These are phyloP conservation scores for Primulina huaijiensis DNA, from an alignment of 257 asterid species.

Conservation along the genomic window DNA sequence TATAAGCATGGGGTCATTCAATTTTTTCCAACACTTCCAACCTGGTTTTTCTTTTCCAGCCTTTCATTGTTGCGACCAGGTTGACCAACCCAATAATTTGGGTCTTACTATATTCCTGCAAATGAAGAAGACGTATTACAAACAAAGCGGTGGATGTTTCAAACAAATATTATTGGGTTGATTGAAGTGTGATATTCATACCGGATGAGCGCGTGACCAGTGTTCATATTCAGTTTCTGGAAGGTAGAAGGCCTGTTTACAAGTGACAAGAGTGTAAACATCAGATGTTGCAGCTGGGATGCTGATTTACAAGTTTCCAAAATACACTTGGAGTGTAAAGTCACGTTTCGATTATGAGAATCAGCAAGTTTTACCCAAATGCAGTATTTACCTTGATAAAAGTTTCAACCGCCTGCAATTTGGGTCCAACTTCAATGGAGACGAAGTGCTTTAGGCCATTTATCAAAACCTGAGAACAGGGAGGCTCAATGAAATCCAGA, in stretches of 20 bases:
- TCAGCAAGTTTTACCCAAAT: not conserved
- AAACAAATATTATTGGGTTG: not conserved
- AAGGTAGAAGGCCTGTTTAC: constrained; percentile 86
- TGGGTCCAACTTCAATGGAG: constrained; percentile 75
- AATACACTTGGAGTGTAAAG: not conserved
- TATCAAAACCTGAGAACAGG: constrained; percentile 68
- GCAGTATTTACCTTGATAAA: constrained; percentile 68
- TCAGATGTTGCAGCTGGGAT: not conserved
- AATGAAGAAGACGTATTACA: constrained; percentile 17
- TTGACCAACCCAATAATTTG: constrained; percentile 79
- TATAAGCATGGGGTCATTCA: constrained; percentile 34
- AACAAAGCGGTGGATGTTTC: not conserved
- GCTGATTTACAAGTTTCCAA: not conserved
- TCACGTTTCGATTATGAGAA: not conserved
- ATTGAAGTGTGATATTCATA: constrained; percentile 28
- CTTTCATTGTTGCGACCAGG: constrained; percentile 90
- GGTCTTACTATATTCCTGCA: constrained; percentile 78
- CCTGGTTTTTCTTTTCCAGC: constrained; percentile 93
- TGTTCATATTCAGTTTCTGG: constrained; percentile 98
- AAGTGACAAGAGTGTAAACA: constrained; percentile 9
- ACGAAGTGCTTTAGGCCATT: constrained; percentile 93
- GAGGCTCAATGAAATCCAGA: constrained; percentile 18
- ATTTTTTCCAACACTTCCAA: constrained; percentile 86
- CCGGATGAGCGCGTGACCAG: constrained; percentile 97
- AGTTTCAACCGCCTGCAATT: constrained; percentile 79